Evolutionary conservation across 2,329 filamentous ascomycete genomes (phyloP).

Genomic region (Corinectria fuckeliana): DNA sequence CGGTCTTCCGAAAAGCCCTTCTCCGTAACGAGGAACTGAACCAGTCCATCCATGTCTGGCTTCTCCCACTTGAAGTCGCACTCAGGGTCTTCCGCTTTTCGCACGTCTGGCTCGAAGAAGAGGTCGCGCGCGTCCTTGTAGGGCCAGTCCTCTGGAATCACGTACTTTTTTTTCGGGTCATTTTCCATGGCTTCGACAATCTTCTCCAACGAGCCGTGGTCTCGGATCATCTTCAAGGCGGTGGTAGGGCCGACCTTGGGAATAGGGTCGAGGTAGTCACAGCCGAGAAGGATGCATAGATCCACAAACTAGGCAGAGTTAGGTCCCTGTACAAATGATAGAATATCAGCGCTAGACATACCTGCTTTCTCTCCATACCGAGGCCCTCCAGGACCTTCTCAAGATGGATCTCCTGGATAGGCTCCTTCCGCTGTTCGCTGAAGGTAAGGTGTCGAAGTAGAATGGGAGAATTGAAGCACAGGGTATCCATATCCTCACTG

Average conservation of each 20-base stretch:
- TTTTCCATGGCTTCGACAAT: constrained; percentile 82
- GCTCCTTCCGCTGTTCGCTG: constrained; percentile 96
- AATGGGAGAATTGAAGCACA: constrained; percentile 94
- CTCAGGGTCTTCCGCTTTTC: constrained; percentile 78
- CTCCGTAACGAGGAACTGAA: constrained; percentile 88
- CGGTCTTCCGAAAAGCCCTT: constrained; percentile 98
- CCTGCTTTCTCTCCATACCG: constrained; percentile 86
- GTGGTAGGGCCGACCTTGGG: constrained; percentile 93
- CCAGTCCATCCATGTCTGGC: constrained; percentile 86
- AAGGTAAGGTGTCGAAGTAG: constrained; percentile 93
- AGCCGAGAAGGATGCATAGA: constrained; percentile 95
- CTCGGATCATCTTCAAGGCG: constrained; percentile 91
- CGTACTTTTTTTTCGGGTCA: constrained; percentile 79
- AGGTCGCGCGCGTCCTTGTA: constrained; percentile 89
- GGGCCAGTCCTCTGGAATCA: constrained; percentile 95
- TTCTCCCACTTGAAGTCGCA: constrained; percentile 99
- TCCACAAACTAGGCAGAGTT: constrained; percentile 78
- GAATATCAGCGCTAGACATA: constrained; percentile 44
- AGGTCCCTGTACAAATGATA: constrained; percentile 4
- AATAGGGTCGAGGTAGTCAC: constrained; percentile 96
- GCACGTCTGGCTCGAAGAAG: constrained; percentile 91
- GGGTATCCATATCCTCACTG: constrained; percentile 98
- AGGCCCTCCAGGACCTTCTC: constrained; percentile 87
- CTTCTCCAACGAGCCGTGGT: constrained; percentile 86
- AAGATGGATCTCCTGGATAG: constrained; percentile 92